Evolutionary conservation across 495 filamentous ascomycete genomes (phyloP), one percentile per base, ranked within the genome.

Genomic region (Podospora didyma): DNA sequence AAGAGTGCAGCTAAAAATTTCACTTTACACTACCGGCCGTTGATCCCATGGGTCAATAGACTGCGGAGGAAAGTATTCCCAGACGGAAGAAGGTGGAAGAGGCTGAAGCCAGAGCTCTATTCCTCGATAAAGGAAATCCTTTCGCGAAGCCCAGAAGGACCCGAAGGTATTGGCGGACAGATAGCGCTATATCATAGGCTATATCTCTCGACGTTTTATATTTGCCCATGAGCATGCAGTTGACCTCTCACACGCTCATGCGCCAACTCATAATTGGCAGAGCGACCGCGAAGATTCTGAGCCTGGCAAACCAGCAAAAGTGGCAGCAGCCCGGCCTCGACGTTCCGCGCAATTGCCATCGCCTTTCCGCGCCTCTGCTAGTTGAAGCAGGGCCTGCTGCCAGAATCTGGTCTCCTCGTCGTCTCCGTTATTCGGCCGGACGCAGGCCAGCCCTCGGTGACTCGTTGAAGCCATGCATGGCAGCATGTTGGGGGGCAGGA

Each of bases 1-100:
- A 60, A 62, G 53, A 53, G 54, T n/a, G 54, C 64, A 44, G 46
- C 62, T 39, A 55, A 63, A 47, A 54, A 69, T 45, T 72, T 75
- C 52, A 73, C 72, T 22, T 19, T 57, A 23, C 66, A 73, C 20
- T 45, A 53, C 39, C 39, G 28, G 23, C 51, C 39, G 20, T 19
- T 53, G 14, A 21, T 4, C 42, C 66, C 64, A 39, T 71, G 57
- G 46, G 60, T 74, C 22, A 66, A 71, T 44, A 57, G 54, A 39
- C 52, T 73, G 23, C 66, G 65, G 41, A 61, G 41, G 45, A 53
- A 41, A 14, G 65, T 73, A 14, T 73, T 72, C 54, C 69, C 68
- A 44, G 47, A 58, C 16, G 64, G 59, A 41, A 17, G 53, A 31
- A 69, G 63, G 51, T 64, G 62, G 61, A 52, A 62, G 54, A 58